Evolutionary conservation across 2,329 filamentous ascomycete genomes (phyloP), one percentile per base, ranked within the genome.

Genomic region (Paramyrothecium sp.): DNA sequence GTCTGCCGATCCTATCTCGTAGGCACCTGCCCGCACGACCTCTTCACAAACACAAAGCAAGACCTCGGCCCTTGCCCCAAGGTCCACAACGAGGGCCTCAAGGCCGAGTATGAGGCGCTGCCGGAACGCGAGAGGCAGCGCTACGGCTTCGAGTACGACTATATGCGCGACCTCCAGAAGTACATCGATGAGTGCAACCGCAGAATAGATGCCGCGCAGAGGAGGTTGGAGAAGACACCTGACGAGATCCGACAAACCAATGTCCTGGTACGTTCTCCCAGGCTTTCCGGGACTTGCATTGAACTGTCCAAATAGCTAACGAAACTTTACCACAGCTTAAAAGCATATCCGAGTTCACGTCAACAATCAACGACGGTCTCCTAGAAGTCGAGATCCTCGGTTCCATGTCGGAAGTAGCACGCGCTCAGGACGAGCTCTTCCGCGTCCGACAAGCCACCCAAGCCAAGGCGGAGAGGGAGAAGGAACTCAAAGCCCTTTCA

Each of bases 31-130:
- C 95, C 95, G 1, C 94, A 98, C 81, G 95, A 99, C 72, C 91
- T 99, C 70, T 99, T 99, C 83, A 99, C 94, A 63, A 99, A 99
- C 78, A 99, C 95, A 50, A 98, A 97, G 79, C 93, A 98, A 58
- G 95, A 99, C 73, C 85, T 98, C 34, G 95, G 95, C 2, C 85
- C 87, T 1, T 99, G 95, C 70, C 85, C 91, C 53, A 95, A 94
- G 72, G 84, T 94, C 23, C 95, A 99, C 77, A 90, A 87, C 52
- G 93, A 97, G 72, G 86, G 87, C 13, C 82, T 98, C 63, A 97
- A 97, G 75, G 81, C 88, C 51, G 93, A 99, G 72, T 99, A 95
- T 74, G 90, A 96, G 65, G 81, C 78, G 1, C 86, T 95, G 0
- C 78, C 89, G 3, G 80, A 89, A 2, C 76, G 85, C 30, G 89